A percentile compares a stretch with the other conserved stretches of the same genome.
These are phyloP conservation scores for Primulina eburnea DNA, from an alignment of 257 asterid species.

Conservation along the genomic window DNA sequence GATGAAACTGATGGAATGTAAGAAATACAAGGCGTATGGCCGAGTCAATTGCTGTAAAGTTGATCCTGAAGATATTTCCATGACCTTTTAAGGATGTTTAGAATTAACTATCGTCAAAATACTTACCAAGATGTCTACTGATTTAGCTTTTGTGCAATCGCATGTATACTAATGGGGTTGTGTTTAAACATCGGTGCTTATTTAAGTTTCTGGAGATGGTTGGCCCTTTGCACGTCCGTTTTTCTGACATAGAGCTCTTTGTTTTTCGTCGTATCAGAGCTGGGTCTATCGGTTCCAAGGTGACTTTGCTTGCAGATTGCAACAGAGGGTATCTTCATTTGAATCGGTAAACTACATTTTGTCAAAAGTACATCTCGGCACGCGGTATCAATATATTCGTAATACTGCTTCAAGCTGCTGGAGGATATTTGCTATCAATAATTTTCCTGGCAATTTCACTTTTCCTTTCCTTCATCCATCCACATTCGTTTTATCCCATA, in stretches of 20 bases:
- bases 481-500: not conserved
- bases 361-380: not conserved
- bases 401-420: not conserved
- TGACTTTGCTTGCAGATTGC: slow-evolving; percentile 48
- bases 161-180: not conserved
- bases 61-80: slow-evolving; percentile 34
- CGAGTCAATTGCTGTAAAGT: slow-evolving; percentile 52
- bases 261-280: slow-evolving; percentile 61
- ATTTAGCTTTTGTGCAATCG: slow-evolving; percentile 16
- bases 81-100: slow-evolving; percentile 20
- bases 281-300: slow-evolving; percentile 89
- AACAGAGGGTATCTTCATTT: slow-evolving; percentile 33
- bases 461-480: not conserved
- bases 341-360: slow-evolving; percentile 30
- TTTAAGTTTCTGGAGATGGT: slow-evolving; percentile 11
- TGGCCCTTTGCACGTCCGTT: not conserved
- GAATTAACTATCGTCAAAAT: slow-evolving; percentile 1
- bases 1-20: slow-evolving; percentile 96
- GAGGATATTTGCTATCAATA: not conserved
- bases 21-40: slow-evolving; percentile 56
- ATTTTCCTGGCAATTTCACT: not conserved
- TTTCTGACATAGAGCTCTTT: slow-evolving; percentile 45
- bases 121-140: not conserved
- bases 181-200: not conserved
- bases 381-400: slow-evolving; percentile 22